Evolutionary conservation across 1,139 yeast species (phyloP), one percentile per base, ranked within the genome.

Genomic region (Yamadazyma mexicana): DNA sequence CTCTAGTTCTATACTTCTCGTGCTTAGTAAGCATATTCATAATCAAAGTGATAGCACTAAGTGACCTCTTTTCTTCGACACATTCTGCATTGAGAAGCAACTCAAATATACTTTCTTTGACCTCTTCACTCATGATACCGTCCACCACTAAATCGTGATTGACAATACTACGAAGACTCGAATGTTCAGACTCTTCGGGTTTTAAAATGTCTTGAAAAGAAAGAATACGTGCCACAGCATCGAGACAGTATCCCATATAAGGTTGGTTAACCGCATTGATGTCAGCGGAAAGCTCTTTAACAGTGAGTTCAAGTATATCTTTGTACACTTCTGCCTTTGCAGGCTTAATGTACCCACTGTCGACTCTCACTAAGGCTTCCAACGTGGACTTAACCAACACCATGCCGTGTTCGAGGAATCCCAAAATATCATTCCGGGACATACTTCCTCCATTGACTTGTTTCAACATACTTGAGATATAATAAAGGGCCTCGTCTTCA

Each of bases 141-240:
- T 9, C 23, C 4, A 17, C 16, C 1, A 41, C 42, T 10, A 44
- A 35, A 7, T 46, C 44, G 22, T 40, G 17, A 45, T 52, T 32
- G 2, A 44, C 42, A 3, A 43, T 23, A 20, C 35, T 37, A 34
- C 46, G 43, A 37, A 54, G 40, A 15, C 37, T 39, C 4, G 17
- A 42, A 37, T 53, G 55, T 11, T 40, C 35, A 11, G 52, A 39
- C 3, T 34, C 40, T 35, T 55, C 62, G 0, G 59, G 51, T 5
- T 30, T 48, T 1, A 82, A 82, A 2, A 75, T 54, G 33, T 64
- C 67, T 6, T 74, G 64, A 36, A 65, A 71, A 1, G 78, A 64
- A 34, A 81, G 49, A 7, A 77, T 57, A 33, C 72, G 75, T 35
- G 77, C 82, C 37, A 76, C 65, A 2, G 78, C 68, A 11, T 66